A percentile compares a stretch with the other conserved stretches of the same genome.
Conservation (phyloP, 2,329 filamentous ascomycete genomes). For the Pseudogymnoascus sp. region DNA sequence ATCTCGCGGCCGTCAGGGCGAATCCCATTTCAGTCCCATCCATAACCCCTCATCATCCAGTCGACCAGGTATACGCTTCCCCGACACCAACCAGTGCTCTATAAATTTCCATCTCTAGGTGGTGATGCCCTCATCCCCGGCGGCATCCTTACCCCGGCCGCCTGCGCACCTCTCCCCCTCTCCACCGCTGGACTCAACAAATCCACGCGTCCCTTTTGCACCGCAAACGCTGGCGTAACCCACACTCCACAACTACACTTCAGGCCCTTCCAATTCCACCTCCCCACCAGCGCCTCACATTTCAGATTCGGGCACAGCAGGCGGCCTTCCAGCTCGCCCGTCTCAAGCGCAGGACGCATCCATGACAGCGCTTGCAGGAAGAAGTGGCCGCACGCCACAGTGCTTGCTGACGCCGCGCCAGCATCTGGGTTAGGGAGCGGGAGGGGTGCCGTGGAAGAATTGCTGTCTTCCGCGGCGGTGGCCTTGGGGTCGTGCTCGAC, state of each 20-base stretch:
- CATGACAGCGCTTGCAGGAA: conserved; percentile 89
- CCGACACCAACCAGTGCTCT: neutral
- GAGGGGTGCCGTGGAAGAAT: conserved; percentile 17
- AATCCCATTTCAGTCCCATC: neutral
- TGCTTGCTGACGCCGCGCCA: conserved; percentile 25
- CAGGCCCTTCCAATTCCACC: conserved; percentile 95
- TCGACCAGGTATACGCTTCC: neutral
- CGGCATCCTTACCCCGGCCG: conserved; percentile 45
- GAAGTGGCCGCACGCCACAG: conserved; percentile 61
- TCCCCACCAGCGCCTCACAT: conserved; percentile 76
- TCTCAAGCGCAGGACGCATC: conserved; percentile 80
- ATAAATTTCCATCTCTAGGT: conserved; percentile 1
- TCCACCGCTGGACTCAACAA: conserved; percentile 10
- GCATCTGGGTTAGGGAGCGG: conserved; percentile 20
- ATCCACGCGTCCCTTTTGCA: conserved; percentile 76
- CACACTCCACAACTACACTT: conserved; percentile 84
- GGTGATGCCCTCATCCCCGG: conserved; percentile 34
- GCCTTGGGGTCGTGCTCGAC: conserved; percentile 40
- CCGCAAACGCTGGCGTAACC: conserved; percentile 82
- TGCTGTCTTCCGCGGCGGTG: conserved; percentile 18
- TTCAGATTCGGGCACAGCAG: conserved; percentile 70
- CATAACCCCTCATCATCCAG: neutral
- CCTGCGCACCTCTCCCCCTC: conserved; percentile 13
- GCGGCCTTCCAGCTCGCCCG: conserved; percentile 73
- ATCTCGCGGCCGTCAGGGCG: neutral